A percentile compares a stretch with the other conserved stretches of the same genome.
Evolutionary conservation across 495 filamentous ascomycete species (phyloP).

Genomic region (Hypoxylon fuscum): DNA sequence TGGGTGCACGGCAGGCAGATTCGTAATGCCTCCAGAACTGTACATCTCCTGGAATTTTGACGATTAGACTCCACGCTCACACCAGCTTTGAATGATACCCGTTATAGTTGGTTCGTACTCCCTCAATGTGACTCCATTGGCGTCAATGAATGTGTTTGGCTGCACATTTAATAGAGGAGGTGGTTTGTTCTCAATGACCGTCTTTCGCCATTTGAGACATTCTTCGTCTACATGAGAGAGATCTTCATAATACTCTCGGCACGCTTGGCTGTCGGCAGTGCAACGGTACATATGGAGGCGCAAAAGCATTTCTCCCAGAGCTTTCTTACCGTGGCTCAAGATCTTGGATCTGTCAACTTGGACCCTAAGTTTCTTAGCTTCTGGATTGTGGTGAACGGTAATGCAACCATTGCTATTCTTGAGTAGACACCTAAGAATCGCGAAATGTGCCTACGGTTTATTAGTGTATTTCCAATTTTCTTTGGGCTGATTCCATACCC

Average conservation of each 20-base stretch:
- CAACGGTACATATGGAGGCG: conserved; percentile 58
- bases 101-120: conserved; percentile 53
- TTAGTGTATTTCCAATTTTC: neutral
- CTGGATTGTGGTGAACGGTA: conserved; percentile 34
- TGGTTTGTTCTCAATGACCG: conserved; percentile 46
- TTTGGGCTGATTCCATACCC: conserved; percentile 31
- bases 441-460: conserved; percentile 52
- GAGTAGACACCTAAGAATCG: conserved; percentile 52
- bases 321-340: conserved; percentile 50
- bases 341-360: conserved; percentile 50
- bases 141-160: conserved; percentile 54
- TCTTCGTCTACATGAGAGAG: conserved; percentile 52
- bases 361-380: conserved; percentile 40
- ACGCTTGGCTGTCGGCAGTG: conserved; percentile 54
- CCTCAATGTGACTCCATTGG: conserved; percentile 47
- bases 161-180: conserved; percentile 53
- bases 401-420: conserved; percentile 46
- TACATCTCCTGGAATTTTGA: neutral
- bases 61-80: conserved; percentile 34
- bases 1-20: neutral
- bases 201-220: conserved; percentile 48
- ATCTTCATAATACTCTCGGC: conserved; percentile 51
- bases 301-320: conserved; percentile 54
- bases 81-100: conserved; percentile 58
- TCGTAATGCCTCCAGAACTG: neutral